Evolutionary conservation across 805 yeast species (phyloP).

Genomic region (Pichia ethanolica): DNA sequence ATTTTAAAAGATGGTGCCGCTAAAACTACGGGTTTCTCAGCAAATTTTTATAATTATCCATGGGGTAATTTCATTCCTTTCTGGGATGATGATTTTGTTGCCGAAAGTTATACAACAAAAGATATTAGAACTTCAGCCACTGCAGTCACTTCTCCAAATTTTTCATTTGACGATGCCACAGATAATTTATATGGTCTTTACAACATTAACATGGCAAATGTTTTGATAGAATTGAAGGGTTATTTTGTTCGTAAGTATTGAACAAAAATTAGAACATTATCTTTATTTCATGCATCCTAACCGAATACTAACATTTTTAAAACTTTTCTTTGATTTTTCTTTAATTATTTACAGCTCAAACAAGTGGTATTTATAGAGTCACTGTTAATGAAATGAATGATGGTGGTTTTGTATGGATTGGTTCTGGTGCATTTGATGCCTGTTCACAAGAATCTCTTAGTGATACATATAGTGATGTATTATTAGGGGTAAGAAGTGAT

Average conservation of each 20-base stretch:
- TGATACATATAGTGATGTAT: neutral
- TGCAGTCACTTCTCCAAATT: slow-evolving; percentile 6
- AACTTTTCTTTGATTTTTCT: neutral
- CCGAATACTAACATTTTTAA: slow-evolving; percentile 21
- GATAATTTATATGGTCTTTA: slow-evolving; percentile 1
- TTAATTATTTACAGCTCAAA: slow-evolving; percentile 14
- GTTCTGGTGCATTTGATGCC: slow-evolving; percentile 29
- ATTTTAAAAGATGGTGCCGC: neutral
- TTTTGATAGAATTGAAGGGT: slow-evolving; percentile 9
- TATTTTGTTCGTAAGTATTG: slow-evolving; percentile 11
- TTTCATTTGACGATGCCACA: neutral
- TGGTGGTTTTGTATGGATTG: slow-evolving; percentile 24
- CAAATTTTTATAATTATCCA: slow-evolving; percentile 1
- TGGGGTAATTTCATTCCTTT: neutral
- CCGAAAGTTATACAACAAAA: neutral
- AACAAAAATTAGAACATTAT: too few species aligned
- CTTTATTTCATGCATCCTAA: too few species aligned
- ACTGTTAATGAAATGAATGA: slow-evolving; percentile 21
- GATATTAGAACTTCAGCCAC: neutral
- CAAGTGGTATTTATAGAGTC: slow-evolving; percentile 23
- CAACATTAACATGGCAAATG: slow-evolving; percentile 2
- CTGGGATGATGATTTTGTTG: slow-evolving; percentile 1
- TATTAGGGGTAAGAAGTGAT: slow-evolving; percentile 1
- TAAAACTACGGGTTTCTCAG: slow-evolving; percentile 3
- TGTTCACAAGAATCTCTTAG: slow-evolving; percentile 12